Base-by-base conservation (phyloP, 2,329 filamentous ascomycete species). In the Epichloe sibirici region DNA sequence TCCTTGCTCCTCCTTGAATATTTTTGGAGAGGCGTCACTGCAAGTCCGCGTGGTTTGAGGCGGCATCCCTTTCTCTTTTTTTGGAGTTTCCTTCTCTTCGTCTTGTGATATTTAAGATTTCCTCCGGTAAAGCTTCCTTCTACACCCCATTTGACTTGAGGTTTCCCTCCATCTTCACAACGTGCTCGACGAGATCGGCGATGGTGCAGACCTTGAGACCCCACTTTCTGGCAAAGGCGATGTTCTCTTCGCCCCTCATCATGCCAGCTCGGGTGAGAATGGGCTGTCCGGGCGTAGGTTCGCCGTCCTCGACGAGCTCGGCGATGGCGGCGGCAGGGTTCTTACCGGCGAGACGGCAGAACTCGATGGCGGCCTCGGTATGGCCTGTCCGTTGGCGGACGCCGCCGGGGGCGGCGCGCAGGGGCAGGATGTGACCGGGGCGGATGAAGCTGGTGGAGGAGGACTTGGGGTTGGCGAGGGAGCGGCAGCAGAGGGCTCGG, bases 161-260 rank as follows among this genome's bases (percentile, higher is more conserved):
- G 67, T 79, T 79, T 39, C 83, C 83, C 71, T 90, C 84, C 40
- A 76, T 83, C 74, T 82, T 83, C 68, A 93, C 85, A 54, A 95
- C 72, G 66, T 94, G 86, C 53, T 74, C 75, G 31, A 91, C 85
- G 70, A 98, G 69, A 69, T 91, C 90, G 66, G 91, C 90, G 71
- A 98, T 97, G 34, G 93, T 97, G 71, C 90, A 95, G 54, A 95
- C 89, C 74, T 86, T 93, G 60, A 98, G 74, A 4, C 90, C 90
- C 83, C 86, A 97, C 69, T 78, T 83, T 69, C 82, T 82, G 31
- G 90, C 93, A 76, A 98, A 98, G 49, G 76, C 79, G 64, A 98
- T 74, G 71, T 90, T 96, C 39, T 81, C 87, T 72, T 95, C 89
- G 57, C 89, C 82, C 59, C 90, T 74, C 82, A 97, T 84, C 93